Evolutionary conservation across 192 early-diverging fungal species (phyloP).

Genomic region (Thamnidium elegans): DNA sequence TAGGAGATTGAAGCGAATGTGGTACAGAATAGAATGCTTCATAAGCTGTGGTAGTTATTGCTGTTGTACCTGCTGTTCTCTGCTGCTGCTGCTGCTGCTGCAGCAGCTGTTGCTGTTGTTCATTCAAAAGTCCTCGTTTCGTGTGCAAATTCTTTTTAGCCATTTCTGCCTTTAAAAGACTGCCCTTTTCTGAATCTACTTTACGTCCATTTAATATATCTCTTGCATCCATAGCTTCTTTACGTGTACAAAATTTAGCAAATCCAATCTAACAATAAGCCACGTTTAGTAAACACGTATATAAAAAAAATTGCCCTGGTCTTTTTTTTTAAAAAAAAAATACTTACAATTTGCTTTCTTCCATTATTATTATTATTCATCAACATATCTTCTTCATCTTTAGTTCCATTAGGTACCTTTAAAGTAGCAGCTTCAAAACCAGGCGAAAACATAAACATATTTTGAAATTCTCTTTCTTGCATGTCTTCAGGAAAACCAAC

Average conservation of each 20-base stretch:
- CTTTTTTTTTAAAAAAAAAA: neutral
- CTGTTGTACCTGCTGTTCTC: neutral
- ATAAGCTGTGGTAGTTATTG: conserved; percentile 20
- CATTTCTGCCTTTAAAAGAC: conserved; percentile 95
- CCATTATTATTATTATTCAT: conserved; percentile 37
- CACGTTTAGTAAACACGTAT: neutral
- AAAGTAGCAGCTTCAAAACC: conserved; percentile 98
- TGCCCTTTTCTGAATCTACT: conserved; percentile 78
- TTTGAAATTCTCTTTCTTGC: conserved; percentile 98
- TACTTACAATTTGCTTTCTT: conserved; percentile 89
- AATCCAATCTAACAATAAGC: conserved; percentile 84
- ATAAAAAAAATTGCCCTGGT: neutral
- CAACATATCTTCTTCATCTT: conserved; percentile 57
- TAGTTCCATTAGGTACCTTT: conserved; percentile 67
- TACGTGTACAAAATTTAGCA: conserved; percentile 91
- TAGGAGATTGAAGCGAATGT: conserved; percentile 1
- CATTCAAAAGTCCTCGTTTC: conserved; percentile 59
- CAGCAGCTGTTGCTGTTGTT: conserved; percentile 5
- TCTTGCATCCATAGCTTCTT: conserved; percentile 89
- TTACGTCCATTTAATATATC: conserved; percentile 87
- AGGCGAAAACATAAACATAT: conserved; percentile 97
- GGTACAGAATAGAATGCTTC: conserved; percentile 42
- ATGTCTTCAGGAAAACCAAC: conserved; percentile 99
- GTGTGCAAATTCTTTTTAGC: conserved; percentile 99
- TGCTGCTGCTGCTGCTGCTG: neutral